Base-by-base conservation (phyloP, 2,329 filamentous ascomycete genomes). In the Colletotrichum limetticola region DNA sequence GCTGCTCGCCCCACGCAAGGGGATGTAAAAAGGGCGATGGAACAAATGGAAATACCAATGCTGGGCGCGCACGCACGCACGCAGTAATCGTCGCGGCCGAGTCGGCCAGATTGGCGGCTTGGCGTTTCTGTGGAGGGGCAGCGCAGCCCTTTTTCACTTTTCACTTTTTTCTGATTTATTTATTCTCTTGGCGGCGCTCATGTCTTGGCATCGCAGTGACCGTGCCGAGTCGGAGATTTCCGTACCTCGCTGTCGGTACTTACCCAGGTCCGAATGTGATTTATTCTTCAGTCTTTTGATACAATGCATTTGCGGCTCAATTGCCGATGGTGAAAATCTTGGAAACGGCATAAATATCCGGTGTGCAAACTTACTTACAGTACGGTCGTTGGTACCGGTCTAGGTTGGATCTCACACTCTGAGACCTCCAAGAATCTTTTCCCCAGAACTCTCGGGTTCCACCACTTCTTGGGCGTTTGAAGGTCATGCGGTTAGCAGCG, bases 141-240 rank as follows among this genome's bases (percentile, higher is more conserved):
- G n/a, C 22, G 42, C 19, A n/a, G 4, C n/a, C 37, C n/a, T 14
- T 22, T 58, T 49, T 49, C 19, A n/a, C 19, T 49, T 49, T 46
- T 46, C 16, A 46, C 42, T 46, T 46, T 46, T 49, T 49, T 49
- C 19, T 19, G 7, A 9, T 63, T n/a, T 35, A 19, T 7, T 14
- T 4, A 5, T 24, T 32, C 14, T 22, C n/a, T 22, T 32, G 55
- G 42, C 30, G 12, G 16, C 12, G 14, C 12, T n/a, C 32, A 19
- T 19, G 4, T 4, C 59, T 65, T 72, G 66, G 66, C 66, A 5
- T 24, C n/a, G 22, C 14, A 5, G 19, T 42, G 37, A 32, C 14
- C 32, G 24, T 61, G 42, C 55, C 55, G 22, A 52, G 24, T 67
- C 63, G 68, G 62, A 61, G 62, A 71, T 61, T 59, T 59, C 56